Base-by-base conservation (phyloP, 805 yeast species). In the Sungouiella blattae region DNA sequence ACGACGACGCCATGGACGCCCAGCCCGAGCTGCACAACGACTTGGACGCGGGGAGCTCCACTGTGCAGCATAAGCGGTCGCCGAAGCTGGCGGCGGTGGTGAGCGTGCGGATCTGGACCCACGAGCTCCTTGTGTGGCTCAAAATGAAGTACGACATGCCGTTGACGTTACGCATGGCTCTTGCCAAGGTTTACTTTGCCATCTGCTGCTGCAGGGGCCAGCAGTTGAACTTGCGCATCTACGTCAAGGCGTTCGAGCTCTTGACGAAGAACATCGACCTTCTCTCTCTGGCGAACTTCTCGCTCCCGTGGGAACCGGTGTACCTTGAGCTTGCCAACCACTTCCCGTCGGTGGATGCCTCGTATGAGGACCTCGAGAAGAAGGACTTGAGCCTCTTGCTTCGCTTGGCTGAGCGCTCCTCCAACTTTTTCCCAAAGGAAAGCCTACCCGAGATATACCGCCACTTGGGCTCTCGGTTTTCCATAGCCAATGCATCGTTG, bases 71-170 rank as follows among this genome's bases (percentile, higher is more conserved):
- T 40, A 80, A 78, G 44, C 71, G 78, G 7, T 70, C 80, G 1
- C 77, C 83, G 2, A 71, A 74, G 45, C 77, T 87, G 1, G 83
- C 93, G 0, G 77, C 93, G 0, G 81, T 86, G 5, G 78, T 84
- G 5, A 73, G 80, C 29, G 82, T 87, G 6, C 73, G 81, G 35
- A 85, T 83, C 39, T 89, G 96, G 95, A 83, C 96, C 0, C 80
- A 83, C 35, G 97, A 88, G 55, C 69, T 91, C 43, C 73, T 77
- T 33, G 80, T 83, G 26, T 83, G 96, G 75, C 57, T 87, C 35
- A 75, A 75, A 47, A 80, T 83, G 78, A 85, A 86, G 49, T 78
- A 83, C 49, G 83, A 83, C 34, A 71, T 91, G 64, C 97, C 98
- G 0, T 48, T 87, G 9, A 46, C 67, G 1, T 58, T 80, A 30